These are phyloP conservation scores for Oryza punctata DNA, from an alignment of 176 grass and related monocot species.

Conservation along the genomic window DNA sequence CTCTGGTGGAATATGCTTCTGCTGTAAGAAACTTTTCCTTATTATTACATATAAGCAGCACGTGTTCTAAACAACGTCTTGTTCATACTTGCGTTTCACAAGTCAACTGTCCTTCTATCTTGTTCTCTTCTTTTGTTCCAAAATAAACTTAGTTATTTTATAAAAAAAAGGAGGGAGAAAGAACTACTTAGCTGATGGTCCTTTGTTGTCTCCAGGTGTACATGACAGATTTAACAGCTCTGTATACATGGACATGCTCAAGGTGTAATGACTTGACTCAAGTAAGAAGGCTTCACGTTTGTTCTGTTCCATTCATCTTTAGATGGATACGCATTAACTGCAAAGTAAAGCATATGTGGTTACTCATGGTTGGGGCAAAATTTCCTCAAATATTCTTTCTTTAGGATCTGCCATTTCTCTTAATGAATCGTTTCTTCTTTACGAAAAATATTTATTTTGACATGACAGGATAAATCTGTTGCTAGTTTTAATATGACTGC, in stretches of 20 bases:
- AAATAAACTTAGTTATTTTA: slow-evolving; percentile 1
- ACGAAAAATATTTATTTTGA: slow-evolving; percentile 14
- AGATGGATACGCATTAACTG: not conserved
- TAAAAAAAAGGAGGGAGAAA: not conserved
- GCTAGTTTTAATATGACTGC: slow-evolving; percentile 30
- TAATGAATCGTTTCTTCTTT: not conserved
- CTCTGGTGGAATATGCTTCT: slow-evolving; percentile 88
- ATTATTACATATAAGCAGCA: not conserved
- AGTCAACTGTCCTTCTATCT: not conserved
- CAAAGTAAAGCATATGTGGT: not conserved
- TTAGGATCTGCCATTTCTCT: not conserved
- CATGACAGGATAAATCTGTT: not conserved
- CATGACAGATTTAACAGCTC: slow-evolving; percentile 68
- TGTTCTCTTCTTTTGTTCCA: not conserved
- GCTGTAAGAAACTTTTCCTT: slow-evolving; percentile 58
- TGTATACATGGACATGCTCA: slow-evolving; percentile 75
- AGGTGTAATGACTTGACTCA: slow-evolving; percentile 83
- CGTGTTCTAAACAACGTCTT: slow-evolving; percentile 4
- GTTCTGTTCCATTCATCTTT: slow-evolving; percentile 22
- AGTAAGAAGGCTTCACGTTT: slow-evolving; percentile 52
- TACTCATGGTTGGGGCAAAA: not conserved
- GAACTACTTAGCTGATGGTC: slow-evolving; percentile 20
- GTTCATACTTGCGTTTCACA: not conserved
- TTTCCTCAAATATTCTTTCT: not conserved
- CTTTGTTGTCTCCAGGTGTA: slow-evolving; percentile 51